Base-by-base conservation (phyloP, 345 rosid species). In the Boechera retrofracta region DNA sequence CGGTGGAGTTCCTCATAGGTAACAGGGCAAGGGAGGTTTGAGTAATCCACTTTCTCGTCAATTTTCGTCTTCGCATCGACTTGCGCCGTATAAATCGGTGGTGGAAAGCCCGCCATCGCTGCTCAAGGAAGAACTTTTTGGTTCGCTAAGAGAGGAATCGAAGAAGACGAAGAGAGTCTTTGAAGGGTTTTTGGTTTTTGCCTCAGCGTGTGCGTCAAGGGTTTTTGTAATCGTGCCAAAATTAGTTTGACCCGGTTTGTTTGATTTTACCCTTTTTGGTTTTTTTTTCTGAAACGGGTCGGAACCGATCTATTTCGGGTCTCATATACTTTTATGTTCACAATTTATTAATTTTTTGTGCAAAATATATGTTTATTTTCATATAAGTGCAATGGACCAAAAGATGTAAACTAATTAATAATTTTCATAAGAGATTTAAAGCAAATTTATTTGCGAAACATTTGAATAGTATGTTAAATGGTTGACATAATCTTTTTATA, bases 1-100 rank as follows among this genome's bases (percentile, higher is more conserved):
- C 92, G 93, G 77, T 88, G 88, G 81, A 91, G 69, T 72, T 93
- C 98, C 52, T 91, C 98, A 33, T 83, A 91, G 45, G 91, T 85
- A 72, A 87, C 56, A 69, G 96, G 98, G 81, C 97, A 93, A 62
- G 94, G 97, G 55, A 93, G 90, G 67, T 88, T 84, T 80, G 79
- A 58, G 86, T 88, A 91, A 67, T 93, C 91, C 15, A 85, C 85
- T 75, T 85, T 88, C 78, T 86, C 86, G 4, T 66, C 83, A 12
- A 53, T 48, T 57, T 81, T 81, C 55, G 58, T 21, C 60, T 31
- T 76, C 11, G 74, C 80, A 31, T 69, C 56, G 24, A 18, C 54
- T 28, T 77, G 33, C 2, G 78, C 7, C 15, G 79, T 31, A 41
- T 4, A 36, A 42, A 26, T 74, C 1, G 85, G 82, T 79, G 87